A percentile compares a stretch with the other conserved stretches of the same genome.
Conservation (phyloP, 2,329 filamentous ascomycete genomes). For the Tolypocladium endophyticum region DNA sequence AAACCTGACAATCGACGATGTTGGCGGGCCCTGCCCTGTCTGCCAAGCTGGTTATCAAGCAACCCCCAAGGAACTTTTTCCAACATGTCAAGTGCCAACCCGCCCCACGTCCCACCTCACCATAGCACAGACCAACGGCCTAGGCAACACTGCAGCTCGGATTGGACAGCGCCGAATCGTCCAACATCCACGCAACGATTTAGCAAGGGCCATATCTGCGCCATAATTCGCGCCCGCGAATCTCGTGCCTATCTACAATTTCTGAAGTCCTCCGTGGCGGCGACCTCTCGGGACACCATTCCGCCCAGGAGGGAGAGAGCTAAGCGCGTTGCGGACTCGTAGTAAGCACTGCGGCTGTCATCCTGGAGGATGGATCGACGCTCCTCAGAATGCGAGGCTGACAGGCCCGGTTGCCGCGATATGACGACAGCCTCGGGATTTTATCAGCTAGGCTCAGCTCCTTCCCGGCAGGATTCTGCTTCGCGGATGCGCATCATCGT, state of each 20-base stretch:
- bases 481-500: background rate
- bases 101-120: background rate
- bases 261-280: background rate
- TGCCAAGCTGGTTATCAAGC: background rate
- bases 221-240: background rate
- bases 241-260: background rate
- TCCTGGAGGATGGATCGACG: background rate
- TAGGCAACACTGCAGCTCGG: background rate
- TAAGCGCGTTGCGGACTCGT: background rate
- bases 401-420: background rate
- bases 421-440: background rate
- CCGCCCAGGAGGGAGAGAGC: no score
- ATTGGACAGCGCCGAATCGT: background rate
- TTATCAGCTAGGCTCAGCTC: background rate
- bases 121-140: background rate
- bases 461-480: background rate
- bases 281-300: background rate
- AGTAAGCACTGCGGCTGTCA: background rate
- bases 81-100: background rate
- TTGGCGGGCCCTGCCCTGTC: background rate
- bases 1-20: background rate
- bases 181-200: background rate
- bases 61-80: background rate
- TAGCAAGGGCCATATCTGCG: background rate
- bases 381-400: background rate